A percentile compares a stretch with the other conserved stretches of the same genome.
Evolutionary conservation across 306 rosid genomes (phyloP).

Genomic region (Heteromeles arbutifolia): DNA sequence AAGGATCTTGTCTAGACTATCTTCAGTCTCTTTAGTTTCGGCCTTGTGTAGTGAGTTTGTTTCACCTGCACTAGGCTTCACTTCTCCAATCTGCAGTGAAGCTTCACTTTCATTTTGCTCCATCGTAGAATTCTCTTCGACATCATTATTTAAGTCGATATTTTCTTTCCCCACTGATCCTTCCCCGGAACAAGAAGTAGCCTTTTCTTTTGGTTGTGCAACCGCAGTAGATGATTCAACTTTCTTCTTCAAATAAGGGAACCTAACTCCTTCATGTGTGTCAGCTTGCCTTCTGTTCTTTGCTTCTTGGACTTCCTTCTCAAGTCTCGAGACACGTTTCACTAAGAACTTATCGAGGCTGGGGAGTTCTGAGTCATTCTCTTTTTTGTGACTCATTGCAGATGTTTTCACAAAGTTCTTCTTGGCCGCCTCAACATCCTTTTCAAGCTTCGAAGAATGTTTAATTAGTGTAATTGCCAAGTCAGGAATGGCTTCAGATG

Average conservation of each 20-base stretch:
- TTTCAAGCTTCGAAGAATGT: slow-evolving; percentile 32
- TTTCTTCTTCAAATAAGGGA: slow-evolving; percentile 14
- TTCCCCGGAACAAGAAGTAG: slow-evolving; percentile 19
- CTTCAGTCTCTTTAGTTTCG: slow-evolving; percentile 19
- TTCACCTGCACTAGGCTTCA: not conserved
- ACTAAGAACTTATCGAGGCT: slow-evolving; percentile 75
- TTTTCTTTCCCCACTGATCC: slow-evolving; percentile 60
- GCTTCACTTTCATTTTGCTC: slow-evolving; percentile 17
- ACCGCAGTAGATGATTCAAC: slow-evolving; percentile 13
- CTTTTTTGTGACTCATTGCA: slow-evolving; percentile 23
- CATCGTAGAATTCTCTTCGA: not conserved
- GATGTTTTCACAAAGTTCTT: not conserved
- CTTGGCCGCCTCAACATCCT: slow-evolving; percentile 33
- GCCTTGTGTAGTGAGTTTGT: not conserved
- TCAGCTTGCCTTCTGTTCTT: slow-evolving; percentile 43
- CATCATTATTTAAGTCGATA: slow-evolving; percentile 17
- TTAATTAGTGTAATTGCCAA: slow-evolving; percentile 22
- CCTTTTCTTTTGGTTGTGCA: slow-evolving; percentile 5
- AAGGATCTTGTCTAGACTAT: slow-evolving; percentile 54
- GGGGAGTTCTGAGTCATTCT: slow-evolving; percentile 45
- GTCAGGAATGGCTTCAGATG: slow-evolving; percentile 16
- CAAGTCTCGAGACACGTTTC: slow-evolving; percentile 74
- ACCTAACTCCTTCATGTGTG: not conserved
- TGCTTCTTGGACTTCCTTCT: slow-evolving; percentile 80
- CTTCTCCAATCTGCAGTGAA: not conserved